Evolutionary conservation across 2,329 filamentous ascomycete genomes (phyloP), one percentile per base, ranked within the genome.

Genomic region (Aspergillus sp.): DNA sequence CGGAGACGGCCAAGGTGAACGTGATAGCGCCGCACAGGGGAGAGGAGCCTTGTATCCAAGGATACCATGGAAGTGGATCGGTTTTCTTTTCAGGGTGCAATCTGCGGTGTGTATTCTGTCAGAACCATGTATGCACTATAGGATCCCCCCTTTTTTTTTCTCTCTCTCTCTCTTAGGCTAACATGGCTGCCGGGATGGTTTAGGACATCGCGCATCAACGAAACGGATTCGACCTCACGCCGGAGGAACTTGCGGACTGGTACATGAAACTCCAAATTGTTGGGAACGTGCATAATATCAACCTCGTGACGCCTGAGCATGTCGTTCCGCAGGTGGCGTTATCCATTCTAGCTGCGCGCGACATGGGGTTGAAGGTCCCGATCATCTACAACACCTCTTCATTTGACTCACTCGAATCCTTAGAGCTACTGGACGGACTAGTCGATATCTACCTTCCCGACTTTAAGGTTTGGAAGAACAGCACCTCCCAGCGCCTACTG

Each of bases 381-480:
- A 83, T 94, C 55, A 76, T 94, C 32, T 93, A 94, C 73, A 94
- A 94, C 60, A 90, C 86, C 0, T 89, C 84, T 0, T 82, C 83
- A 7, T 94, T 86, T 59, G 88, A 94, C 66, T 88, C 83, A 1
- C 69, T 84, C 0, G 82, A 80, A 2, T 88, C 83, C 0, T 71
- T 94, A 1, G 68, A 80, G 49, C 72, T 93, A 6, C 76, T 94
- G 56, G 82, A 93, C 56, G 87, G 87, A 0, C 70, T 94, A 29
- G 80, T 93, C 0, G 87, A 93, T 62, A 88, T 94, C 40, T 94
- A 93, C 61, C 72, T 94, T n/a, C 84, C 87, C 0, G 87, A 94
- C 61, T 93, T 93, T 73, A 93, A 94, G 64, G 80, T 90, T 7
- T 93, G 86, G 86, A 78, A 78, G 29, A 65, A 74, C 1, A 70